Conservation (phyloP, 305 asterid genomes). For the Fraxinus angustifolia region DNA sequence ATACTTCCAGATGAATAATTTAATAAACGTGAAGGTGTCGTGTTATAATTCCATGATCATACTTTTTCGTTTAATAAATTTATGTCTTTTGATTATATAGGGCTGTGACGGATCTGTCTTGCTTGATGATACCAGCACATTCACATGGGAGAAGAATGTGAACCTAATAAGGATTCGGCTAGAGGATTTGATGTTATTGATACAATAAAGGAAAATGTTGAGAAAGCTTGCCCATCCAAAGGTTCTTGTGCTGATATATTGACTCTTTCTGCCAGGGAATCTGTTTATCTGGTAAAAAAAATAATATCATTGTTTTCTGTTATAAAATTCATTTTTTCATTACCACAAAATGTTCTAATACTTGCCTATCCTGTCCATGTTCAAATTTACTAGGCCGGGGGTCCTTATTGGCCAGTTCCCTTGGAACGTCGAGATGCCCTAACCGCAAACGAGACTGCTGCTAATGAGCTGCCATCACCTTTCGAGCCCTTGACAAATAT, state of each 20-base stretch:
- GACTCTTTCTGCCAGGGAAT: slow-evolving; percentile 66
- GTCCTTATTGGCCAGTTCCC: slow-evolving; percentile 51
- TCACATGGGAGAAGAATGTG: slow-evolving; percentile 60
- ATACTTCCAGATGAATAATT: neutral
- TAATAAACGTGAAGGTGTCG: neutral
- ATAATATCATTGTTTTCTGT: neutral
- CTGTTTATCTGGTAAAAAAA: slow-evolving; percentile 52
- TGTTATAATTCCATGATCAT: neutral
- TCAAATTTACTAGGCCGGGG: slow-evolving; percentile 44
- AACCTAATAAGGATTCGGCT: slow-evolving; percentile 49
- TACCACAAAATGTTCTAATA: neutral
- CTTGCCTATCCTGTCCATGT: neutral
- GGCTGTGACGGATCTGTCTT: slow-evolving; percentile 77
- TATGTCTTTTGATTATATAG: slow-evolving; percentile 22
- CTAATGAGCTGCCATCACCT: slow-evolving; percentile 68
- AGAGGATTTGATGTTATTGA: slow-evolving; percentile 75
- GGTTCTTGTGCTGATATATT: slow-evolving; percentile 76
- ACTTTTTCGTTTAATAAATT: neutral
- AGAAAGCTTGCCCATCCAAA: slow-evolving; percentile 62
- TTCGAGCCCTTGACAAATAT: slow-evolving; percentile 51
- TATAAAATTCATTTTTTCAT: neutral
- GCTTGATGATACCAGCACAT: slow-evolving; percentile 50
- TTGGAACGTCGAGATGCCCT: slow-evolving; percentile 73
- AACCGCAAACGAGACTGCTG: slow-evolving; percentile 54
- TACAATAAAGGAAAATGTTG: slow-evolving; percentile 51